phyloP scores from a whole-genome alignment of 352 stramenopile species.

The Globisporangium parvum region DNA sequence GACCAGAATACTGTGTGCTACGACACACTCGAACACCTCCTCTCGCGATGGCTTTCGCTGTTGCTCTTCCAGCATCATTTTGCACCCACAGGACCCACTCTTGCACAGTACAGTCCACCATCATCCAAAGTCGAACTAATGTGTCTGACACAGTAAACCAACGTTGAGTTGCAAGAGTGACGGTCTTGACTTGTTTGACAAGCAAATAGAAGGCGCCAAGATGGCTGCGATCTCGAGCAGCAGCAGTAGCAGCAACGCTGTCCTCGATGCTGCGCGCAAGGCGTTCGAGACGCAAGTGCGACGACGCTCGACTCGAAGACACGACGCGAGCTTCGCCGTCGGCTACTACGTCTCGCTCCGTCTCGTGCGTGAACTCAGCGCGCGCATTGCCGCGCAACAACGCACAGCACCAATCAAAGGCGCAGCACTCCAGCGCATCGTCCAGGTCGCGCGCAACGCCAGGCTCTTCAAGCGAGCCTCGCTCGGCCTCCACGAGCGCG shows the following conservation, averaged over 20 bases:
- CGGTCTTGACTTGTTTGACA: background rate
- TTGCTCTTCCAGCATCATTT: too few relatives aligned
- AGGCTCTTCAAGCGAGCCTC: conserved; percentile 4
- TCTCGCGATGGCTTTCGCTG: too few relatives aligned
- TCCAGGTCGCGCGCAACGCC: conserved; percentile 1
- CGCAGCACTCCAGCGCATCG: background rate
- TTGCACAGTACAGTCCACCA: too few relatives aligned
- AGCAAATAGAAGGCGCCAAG: too few relatives aligned
- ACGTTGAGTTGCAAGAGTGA: background rate
- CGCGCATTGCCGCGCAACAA: background rate
- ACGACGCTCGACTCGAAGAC: background rate
- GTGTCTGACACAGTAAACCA: background rate
- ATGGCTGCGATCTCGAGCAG: background rate
- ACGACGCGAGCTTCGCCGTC: background rate
- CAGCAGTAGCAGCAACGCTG: background rate
- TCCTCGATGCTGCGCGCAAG: background rate
- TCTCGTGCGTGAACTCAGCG: background rate
- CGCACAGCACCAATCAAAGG: background rate
- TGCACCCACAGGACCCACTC: too few relatives aligned
- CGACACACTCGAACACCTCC: too few relatives aligned
- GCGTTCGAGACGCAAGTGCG: conserved; percentile 4
- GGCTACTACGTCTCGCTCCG: conserved; percentile 8
- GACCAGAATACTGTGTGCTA: too few relatives aligned
- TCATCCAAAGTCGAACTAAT: background rate
- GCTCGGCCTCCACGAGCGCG: background rate